Percentiles rank a stretch among this genome's conserved stretches.
Conservation (phyloP, 352 stramenopile species). For the Phytophthora ohioensis region DNA sequence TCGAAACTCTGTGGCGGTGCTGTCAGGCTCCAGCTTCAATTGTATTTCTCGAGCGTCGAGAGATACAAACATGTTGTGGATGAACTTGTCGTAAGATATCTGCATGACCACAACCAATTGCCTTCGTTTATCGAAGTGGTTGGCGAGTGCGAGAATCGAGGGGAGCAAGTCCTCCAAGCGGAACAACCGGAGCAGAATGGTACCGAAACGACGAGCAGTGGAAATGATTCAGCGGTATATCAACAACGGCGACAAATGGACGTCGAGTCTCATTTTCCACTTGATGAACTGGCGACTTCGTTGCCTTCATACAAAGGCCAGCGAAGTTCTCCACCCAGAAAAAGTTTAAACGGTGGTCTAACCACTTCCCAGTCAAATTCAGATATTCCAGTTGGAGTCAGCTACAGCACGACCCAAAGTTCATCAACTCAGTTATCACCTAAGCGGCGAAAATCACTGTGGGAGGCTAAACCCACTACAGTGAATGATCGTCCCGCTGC, state of each 20-base stretch:
- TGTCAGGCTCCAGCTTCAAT: slow-evolving; percentile 66
- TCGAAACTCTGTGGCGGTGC: slow-evolving; percentile 51
- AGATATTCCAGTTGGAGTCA: neutral
- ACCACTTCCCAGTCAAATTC: slow-evolving; percentile 5
- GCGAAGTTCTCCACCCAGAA: neutral
- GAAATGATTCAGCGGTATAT: slow-evolving; percentile 16
- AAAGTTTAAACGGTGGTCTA: neutral
- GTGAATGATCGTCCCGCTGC: neutral
- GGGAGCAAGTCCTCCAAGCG: slow-evolving; percentile 5
- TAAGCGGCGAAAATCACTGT: slow-evolving; percentile 34
- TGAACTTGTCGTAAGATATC: slow-evolving; percentile 64
- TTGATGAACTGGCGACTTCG: slow-evolving; percentile 39
- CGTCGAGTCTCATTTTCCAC: slow-evolving; percentile 32
- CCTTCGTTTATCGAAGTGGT: slow-evolving; percentile 67
- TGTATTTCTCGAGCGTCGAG: slow-evolving; percentile 70
- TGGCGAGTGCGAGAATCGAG: slow-evolving; percentile 28
- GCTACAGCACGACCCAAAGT: neutral
- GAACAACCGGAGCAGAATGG: slow-evolving; percentile 50
- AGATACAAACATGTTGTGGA: slow-evolving; percentile 67
- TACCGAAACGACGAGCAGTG: slow-evolving; percentile 17
- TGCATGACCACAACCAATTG: slow-evolving; percentile 62
- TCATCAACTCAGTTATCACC: slow-evolving; percentile 19
- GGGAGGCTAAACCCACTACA: slow-evolving; percentile 27
- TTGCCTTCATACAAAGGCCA: slow-evolving; percentile 23
- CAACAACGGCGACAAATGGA: slow-evolving; percentile 23